Conservation (phyloP, 176 grass and related monocot genomes). For the Tillandsia leiboldiana region DNA sequence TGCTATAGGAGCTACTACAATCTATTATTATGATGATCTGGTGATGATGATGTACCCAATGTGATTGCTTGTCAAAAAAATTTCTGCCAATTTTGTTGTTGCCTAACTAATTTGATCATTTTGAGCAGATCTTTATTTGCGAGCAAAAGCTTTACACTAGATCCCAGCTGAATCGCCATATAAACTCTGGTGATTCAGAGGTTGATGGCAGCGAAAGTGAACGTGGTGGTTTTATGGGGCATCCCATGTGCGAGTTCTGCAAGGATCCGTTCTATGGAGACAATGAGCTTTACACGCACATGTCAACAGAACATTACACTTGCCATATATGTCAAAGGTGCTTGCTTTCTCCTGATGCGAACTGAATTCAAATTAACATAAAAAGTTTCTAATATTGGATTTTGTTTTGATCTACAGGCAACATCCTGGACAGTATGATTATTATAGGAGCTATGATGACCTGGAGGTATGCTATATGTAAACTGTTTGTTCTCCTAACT, state of each 20-base stretch:
- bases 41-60: no score
- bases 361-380: background rate
- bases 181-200: conserved; percentile 76
- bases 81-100: no score
- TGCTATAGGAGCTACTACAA: no score
- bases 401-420: conserved; percentile 39
- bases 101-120: background rate
- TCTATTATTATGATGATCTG: no score
- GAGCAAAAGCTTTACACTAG: conserved; percentile 93
- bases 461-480: conserved; percentile 55
- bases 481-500: background rate
- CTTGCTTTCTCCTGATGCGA: conserved; percentile 5
- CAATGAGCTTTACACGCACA: conserved; percentile 82
- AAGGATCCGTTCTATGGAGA: conserved; percentile 79
- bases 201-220: conserved; percentile 94
- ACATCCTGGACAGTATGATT: conserved; percentile 68
- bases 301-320: conserved; percentile 65
- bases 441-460: conserved; percentile 76
- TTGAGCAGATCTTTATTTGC: conserved; percentile 75
- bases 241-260: conserved; percentile 76
- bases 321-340: conserved; percentile 90
- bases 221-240: conserved; percentile 74
- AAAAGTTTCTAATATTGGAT: conserved; percentile 16
- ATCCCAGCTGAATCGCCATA: conserved; percentile 62
- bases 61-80: no score